phyloP scores from a whole-genome alignment of 768 basidiomycete species.

The Chalciporus pseudorubinellus region DNA sequence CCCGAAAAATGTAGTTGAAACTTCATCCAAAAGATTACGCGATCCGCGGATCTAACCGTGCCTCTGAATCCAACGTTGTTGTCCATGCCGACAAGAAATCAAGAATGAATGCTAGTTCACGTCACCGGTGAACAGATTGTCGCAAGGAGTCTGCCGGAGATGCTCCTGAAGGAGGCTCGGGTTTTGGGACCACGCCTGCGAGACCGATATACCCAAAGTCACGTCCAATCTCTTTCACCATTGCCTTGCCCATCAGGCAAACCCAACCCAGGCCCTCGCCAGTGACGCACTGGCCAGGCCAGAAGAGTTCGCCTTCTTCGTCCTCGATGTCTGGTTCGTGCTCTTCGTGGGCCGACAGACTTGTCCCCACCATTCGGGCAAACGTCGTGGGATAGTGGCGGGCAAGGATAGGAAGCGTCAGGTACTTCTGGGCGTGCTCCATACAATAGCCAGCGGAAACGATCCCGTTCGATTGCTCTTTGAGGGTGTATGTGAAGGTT shows the following conservation, averaged over 20 bases:
- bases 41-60: constrained; percentile 27
- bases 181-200: constrained; percentile 70
- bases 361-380: constrained; percentile 67
- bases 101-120: constrained; percentile 7
- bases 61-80: constrained; percentile 24
- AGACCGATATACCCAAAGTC: constrained; percentile 71
- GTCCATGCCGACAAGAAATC: constrained; percentile 32
- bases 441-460: constrained; percentile 43
- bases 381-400: constrained; percentile 76
- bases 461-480: constrained; percentile 36
- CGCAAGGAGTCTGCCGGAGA: constrained; percentile 31
- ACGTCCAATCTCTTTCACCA: constrained; percentile 80
- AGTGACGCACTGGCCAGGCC: constrained; percentile 71
- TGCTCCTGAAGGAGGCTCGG: constrained; percentile 39
- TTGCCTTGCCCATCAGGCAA: constrained; percentile 83
- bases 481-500: constrained; percentile 23
- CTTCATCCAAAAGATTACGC: constrained; percentile 26
- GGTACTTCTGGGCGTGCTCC: constrained; percentile 46
- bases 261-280: constrained; percentile 85
- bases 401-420: constrained; percentile 66
- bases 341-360: constrained; percentile 62
- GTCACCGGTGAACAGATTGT: constrained; percentile 34
- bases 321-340: constrained; percentile 82
- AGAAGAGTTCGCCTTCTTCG: constrained; percentile 82
- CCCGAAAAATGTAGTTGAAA: constrained; percentile 25